Evolutionary conservation across 768 basidiomycete species (phyloP).

Genomic region (Trametes sanguinea): DNA sequence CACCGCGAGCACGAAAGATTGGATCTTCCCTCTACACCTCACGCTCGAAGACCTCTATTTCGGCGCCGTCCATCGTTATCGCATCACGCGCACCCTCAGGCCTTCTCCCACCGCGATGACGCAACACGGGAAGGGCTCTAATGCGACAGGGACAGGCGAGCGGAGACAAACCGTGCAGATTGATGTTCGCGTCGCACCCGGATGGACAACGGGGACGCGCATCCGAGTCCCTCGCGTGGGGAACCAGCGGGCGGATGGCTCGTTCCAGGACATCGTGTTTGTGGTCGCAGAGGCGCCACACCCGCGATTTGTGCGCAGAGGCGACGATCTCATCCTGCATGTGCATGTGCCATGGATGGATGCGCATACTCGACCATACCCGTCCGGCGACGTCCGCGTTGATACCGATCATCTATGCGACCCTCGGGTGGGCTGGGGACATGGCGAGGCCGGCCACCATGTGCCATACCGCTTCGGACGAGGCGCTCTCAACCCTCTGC

Average conservation of each 20-base stretch:
- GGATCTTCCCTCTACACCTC: conserved; percentile 65
- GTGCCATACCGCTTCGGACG: conserved; percentile 10
- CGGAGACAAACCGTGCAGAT: conserved; percentile 54
- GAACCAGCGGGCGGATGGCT: conserved; percentile 59
- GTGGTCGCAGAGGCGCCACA: conserved; percentile 62
- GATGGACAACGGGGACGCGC: conserved; percentile 60
- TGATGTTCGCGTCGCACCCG: conserved; percentile 60
- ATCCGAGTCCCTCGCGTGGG: conserved; percentile 65
- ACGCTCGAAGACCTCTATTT: conserved; percentile 63
- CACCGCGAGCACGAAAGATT: conserved; percentile 46
- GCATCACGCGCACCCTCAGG: conserved; percentile 57
- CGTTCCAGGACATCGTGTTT: conserved; percentile 67
- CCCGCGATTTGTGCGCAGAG: conserved; percentile 54
- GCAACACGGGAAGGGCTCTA: conserved; percentile 28
- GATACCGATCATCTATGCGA: not conserved
- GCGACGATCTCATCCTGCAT: conserved; percentile 57
- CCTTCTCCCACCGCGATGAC: not conserved
- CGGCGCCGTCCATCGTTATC: conserved; percentile 58
- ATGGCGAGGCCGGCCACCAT: not conserved
- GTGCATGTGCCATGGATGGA: conserved; percentile 61
- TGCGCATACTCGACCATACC: conserved; percentile 32
- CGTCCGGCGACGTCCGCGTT: not conserved
- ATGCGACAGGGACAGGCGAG: not conserved
- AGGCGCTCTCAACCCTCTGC: not conserved
- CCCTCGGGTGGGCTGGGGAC: not conserved